Percentiles rank a stretch among this genome's conserved stretches.
These are phyloP conservation scores for Rosa lucieae DNA, from an alignment of 306 rosid genomes.

Conservation along the genomic window DNA sequence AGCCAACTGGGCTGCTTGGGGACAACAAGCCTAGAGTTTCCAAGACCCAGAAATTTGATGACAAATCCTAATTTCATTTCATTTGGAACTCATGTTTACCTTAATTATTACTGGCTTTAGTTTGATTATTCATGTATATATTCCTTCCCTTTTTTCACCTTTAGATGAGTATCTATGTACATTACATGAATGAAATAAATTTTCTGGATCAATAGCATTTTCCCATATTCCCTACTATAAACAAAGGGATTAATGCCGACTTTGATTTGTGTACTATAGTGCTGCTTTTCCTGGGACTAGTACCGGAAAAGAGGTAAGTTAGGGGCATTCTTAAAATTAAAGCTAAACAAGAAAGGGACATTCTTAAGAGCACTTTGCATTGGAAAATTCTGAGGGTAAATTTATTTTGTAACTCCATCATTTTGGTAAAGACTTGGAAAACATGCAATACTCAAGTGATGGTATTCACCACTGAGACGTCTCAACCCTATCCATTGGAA, in stretches of 20 bases:
- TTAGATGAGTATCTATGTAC: not conserved
- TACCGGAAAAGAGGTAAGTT: not conserved
- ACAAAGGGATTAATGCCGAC: not conserved
- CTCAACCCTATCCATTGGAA: not conserved
- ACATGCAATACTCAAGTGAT: not conserved
- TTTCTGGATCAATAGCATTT: not conserved
- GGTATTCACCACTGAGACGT: not conserved
- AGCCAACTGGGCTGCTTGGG: conserved; percentile 89
- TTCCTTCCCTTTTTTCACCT: not conserved
- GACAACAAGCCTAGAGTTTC: conserved; percentile 27
- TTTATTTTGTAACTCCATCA: not conserved
- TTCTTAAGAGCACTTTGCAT: not conserved
- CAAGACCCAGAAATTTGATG: not conserved
- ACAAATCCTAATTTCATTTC: not conserved
- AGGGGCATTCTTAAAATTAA: not conserved
- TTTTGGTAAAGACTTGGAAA: not conserved
- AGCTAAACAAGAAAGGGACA: not conserved
- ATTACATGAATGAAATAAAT: not conserved
- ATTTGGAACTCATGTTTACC: not conserved
- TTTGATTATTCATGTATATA: not conserved
- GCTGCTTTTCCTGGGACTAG: not conserved
- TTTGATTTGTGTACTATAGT: not conserved
- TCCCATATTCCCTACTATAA: not conserved
- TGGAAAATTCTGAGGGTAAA: not conserved
- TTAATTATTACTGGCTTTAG: not conserved